Percentiles rank a stretch among this genome's conserved stretches.
Evolutionary conservation across 2,329 filamentous ascomycete genomes (phyloP).

Genomic region (Byssochlamys sp.): DNA sequence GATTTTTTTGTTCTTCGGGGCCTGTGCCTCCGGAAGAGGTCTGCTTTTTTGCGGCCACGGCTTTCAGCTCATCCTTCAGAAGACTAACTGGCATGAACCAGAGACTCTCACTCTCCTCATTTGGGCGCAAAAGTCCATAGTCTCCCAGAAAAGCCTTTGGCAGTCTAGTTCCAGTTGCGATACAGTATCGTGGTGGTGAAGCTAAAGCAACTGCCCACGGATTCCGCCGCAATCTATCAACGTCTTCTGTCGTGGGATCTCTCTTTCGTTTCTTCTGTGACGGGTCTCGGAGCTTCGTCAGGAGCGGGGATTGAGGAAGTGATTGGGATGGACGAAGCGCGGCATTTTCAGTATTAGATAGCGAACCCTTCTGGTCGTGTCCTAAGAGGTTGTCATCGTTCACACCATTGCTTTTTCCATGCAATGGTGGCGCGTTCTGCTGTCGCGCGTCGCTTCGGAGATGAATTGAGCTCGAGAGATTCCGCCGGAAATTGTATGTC

Average conservation of each 20-base stretch:
- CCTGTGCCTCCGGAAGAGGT: background rate
- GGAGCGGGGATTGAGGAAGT: conserved; percentile 28
- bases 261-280: conserved; percentile 15
- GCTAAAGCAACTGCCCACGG: conserved; percentile 34
- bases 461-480: conserved; percentile 8
- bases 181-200: conserved; percentile 27
- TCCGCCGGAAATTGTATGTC: conserved; percentile 2
- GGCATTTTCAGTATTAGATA: background rate
- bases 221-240: conserved; percentile 24
- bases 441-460: background rate
- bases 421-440: background rate
- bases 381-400: background rate
- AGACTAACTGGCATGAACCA: conserved; percentile 27
- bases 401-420: background rate
- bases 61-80: conserved; percentile 21
- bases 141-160: conserved; percentile 25
- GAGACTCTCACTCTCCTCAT: conserved; percentile 14
- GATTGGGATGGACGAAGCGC: conserved; percentile 18
- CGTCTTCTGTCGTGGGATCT: conserved; percentile 14
- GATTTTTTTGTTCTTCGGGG: background rate
- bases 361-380: background rate
- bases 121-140: conserved; percentile 24
- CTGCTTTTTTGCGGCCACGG: background rate
- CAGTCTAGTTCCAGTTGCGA: conserved; percentile 21
- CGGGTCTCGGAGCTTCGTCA: conserved; percentile 13